phyloP scores from a whole-genome alignment of 2,329 filamentous ascomycete species.

The Huntiella abstrusa region DNA sequence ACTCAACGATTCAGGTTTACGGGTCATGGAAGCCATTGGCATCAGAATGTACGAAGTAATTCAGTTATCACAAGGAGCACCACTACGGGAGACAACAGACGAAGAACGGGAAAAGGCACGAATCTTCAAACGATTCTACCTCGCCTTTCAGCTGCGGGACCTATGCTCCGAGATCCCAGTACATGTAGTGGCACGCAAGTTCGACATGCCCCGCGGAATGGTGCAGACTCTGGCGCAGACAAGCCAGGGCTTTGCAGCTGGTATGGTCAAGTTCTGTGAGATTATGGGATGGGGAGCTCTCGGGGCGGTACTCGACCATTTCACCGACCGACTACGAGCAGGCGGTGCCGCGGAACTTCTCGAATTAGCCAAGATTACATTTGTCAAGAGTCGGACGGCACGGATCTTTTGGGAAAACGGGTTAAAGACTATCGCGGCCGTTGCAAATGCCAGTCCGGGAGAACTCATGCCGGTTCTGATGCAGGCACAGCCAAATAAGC shows the following conservation, averaged over 20 bases:
- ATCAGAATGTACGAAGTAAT: conserved; percentile 49
- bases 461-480: conserved; percentile 54
- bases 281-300: conserved; percentile 59
- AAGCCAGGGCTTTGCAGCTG: conserved; percentile 60
- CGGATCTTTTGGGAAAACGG: conserved; percentile 60
- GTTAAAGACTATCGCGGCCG: conserved; percentile 44
- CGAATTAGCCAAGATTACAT: conserved; percentile 51
- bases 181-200: conserved; percentile 49
- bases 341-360: conserved; percentile 54
- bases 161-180: conserved; percentile 60
- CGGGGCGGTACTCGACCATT: conserved; percentile 54
- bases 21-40: conserved; percentile 49
- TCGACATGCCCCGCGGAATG: conserved; percentile 47
- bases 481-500: conserved; percentile 52
- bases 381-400: conserved; percentile 60
- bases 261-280: conserved; percentile 64
- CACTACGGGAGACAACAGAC: conserved; percentile 40
- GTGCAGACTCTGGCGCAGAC: conserved; percentile 57
- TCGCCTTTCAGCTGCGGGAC: conserved; percentile 59
- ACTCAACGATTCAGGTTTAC: conserved; percentile 51
- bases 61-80: conserved; percentile 48
- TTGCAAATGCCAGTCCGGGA: conserved; percentile 49
- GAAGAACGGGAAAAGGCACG: conserved; percentile 41
- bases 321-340: conserved; percentile 52
- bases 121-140: conserved; percentile 54